These are phyloP conservation scores for Paecilomyces formosus DNA, from an alignment of 2,329 filamentous ascomycete species.

Conservation along the genomic window DNA sequence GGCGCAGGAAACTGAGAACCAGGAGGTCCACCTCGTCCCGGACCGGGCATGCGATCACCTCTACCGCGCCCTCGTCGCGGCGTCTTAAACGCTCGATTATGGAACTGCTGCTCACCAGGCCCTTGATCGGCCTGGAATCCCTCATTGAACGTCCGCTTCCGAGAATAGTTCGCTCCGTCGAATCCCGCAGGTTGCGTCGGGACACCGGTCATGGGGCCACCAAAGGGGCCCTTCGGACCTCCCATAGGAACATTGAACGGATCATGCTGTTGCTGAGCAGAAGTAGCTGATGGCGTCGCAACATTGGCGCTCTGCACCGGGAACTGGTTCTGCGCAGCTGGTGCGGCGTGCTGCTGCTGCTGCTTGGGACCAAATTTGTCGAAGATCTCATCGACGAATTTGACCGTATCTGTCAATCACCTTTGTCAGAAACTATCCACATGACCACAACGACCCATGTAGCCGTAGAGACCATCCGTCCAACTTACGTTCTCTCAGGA, in stretches of 20 bases:
- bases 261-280: conserved; percentile 12
- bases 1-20: conserved; percentile 20
- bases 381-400: conserved; percentile 52
- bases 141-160: conserved; percentile 49
- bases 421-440: background rate
- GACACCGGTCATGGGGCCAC: conserved; percentile 9
- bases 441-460: background rate
- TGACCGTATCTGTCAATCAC: conserved; percentile 36
- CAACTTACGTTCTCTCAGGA: conserved; percentile 46
- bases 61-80: conserved; percentile 35
- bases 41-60: conserved; percentile 29
- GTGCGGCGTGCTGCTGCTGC: conserved; percentile 24
- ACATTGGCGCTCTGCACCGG: conserved; percentile 4
- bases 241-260: conserved; percentile 16
- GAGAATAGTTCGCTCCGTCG: conserved; percentile 25
- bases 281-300: conserved; percentile 9
- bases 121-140: conserved; percentile 40
- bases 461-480: background rate
- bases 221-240: conserved; percentile 13
- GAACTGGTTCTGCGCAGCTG: conserved; percentile 14
- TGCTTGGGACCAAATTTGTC: conserved; percentile 42
- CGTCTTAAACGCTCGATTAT: conserved; percentile 43
- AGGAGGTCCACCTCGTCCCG: conserved; percentile 14
- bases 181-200: conserved; percentile 13
- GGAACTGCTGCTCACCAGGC: conserved; percentile 34